Evolutionary conservation across 2,329 filamentous ascomycete genomes (phyloP).

Genomic region (Paecilomyces dactylethromorphus): DNA sequence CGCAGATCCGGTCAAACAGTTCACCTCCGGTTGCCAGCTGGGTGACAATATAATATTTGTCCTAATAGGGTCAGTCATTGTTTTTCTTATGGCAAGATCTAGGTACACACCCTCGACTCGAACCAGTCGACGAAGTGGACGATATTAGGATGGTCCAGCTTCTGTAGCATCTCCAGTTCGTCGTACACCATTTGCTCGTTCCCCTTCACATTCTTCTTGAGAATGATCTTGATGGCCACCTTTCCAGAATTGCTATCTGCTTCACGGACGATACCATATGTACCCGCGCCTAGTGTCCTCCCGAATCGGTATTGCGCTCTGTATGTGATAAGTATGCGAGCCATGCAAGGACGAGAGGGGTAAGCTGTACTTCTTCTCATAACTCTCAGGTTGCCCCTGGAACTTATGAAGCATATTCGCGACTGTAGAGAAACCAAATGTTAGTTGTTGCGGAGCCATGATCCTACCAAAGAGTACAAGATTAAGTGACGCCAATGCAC

Average conservation of each 20-base stretch:
- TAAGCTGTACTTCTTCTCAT: constrained; percentile 82
- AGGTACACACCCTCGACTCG: constrained; percentile 72
- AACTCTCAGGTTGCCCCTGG: constrained; percentile 93
- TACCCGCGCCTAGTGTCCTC: constrained; percentile 88
- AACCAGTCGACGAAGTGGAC: constrained; percentile 99
- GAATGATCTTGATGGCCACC: constrained; percentile 96
- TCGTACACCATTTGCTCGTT: constrained; percentile 99
- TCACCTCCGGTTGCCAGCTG: constrained; percentile 93
- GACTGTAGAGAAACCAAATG: constrained; percentile 51
- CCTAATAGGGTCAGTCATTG: constrained; percentile 46
- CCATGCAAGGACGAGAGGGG: constrained; percentile 1
- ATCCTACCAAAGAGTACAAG: neutral
- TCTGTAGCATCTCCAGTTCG: constrained; percentile 88
- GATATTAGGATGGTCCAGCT: constrained; percentile 87
- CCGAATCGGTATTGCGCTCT: constrained; percentile 88
- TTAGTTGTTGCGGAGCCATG: neutral
- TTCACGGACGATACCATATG: constrained; percentile 96
- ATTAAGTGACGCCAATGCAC: neutral
- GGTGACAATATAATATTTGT: constrained; percentile 99
- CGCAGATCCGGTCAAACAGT: constrained; percentile 95
- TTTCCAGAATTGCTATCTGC: constrained; percentile 78
- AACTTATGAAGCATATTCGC: constrained; percentile 90
- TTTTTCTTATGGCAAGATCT: neutral
- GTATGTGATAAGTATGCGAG: constrained; percentile 11
- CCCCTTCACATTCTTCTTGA: constrained; percentile 98